phyloP scores from a whole-genome alignment of 768 basidiomycete species.

The Agaricus subrufescens region DNA sequence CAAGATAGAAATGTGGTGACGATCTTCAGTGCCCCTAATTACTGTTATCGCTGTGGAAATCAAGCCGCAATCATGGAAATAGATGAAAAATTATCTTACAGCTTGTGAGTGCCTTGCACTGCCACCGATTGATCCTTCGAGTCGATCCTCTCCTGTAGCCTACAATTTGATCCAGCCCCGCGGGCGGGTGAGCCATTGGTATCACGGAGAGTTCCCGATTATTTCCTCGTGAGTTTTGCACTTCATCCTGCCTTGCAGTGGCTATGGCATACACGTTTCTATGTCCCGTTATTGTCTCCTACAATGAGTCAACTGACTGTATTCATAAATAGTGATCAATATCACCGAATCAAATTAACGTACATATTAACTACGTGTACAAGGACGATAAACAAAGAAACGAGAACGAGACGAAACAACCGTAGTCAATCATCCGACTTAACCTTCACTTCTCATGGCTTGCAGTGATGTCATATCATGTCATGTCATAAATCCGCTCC shows the following conservation, averaged over 20 bases:
- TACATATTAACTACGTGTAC: conserved; percentile 12
- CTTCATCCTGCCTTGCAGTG: background rate
- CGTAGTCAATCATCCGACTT: background rate
- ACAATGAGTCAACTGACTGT: background rate
- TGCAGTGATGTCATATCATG: conserved; percentile 10
- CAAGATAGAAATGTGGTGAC: conserved; percentile 99
- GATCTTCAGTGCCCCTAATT: conserved; percentile 99
- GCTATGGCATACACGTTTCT: too few species aligned
- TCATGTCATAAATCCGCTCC: background rate
- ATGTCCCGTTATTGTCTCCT: too few species aligned
- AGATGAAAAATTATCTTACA: conserved; percentile 95
- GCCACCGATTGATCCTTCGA: background rate
- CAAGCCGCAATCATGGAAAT: conserved; percentile 99
- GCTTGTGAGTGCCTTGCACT: conserved; percentile 57
- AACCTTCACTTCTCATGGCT: background rate
- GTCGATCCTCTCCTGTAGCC: conserved; percentile 41
- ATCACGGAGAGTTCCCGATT: conserved; percentile 90
- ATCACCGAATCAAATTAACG: conserved; percentile 3
- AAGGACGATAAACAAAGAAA: conserved; percentile 8
- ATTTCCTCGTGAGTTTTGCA: conserved; percentile 72
- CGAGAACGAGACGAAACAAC: conserved; percentile 1
- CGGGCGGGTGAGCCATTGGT: conserved; percentile 98
- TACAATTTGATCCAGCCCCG: conserved; percentile 99
- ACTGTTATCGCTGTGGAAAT: conserved; percentile 99
- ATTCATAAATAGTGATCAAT: conserved; percentile 2